These are phyloP conservation scores for Fusarium sacchari DNA, from an alignment of 2,329 filamentous ascomycete genomes.

Conservation along the genomic window DNA sequence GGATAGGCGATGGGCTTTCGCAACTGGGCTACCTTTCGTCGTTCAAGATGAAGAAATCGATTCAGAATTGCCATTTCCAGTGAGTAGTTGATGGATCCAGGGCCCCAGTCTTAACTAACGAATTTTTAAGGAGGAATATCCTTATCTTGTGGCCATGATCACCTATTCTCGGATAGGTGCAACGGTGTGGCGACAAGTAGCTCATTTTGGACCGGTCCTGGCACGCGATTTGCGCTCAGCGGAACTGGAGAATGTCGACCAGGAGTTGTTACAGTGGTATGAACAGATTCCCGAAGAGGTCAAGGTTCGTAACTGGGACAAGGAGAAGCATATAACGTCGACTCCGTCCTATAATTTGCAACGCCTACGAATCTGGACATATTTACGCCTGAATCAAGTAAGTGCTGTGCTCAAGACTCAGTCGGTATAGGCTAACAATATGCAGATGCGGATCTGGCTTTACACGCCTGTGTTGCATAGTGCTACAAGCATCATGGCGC, in stretches of 20 bases:
- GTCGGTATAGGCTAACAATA: conserved; percentile 1
- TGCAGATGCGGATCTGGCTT: conserved; percentile 81
- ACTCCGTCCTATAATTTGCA: conserved; percentile 72
- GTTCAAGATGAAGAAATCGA: conserved; percentile 89
- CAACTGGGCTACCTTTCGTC: conserved; percentile 87
- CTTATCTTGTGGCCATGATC: conserved; percentile 86
- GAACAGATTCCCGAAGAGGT: conserved; percentile 73
- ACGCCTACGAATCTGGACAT: conserved; percentile 83
- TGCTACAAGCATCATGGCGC: conserved; percentile 81
- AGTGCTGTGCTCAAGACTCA: conserved; percentile 4
- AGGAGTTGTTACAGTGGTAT: conserved; percentile 89
- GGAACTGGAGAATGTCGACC: conserved; percentile 83
- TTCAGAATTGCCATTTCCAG: conserved; percentile 79
- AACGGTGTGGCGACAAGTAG: conserved; percentile 85
- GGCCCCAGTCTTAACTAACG: conserved; percentile 22
- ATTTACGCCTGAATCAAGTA: conserved; percentile 83
- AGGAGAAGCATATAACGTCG: conserved; percentile 62
- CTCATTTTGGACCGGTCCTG: conserved; percentile 71
- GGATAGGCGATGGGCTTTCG: conserved; percentile 88
- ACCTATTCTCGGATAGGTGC: conserved; percentile 84
- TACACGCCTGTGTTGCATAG: conserved; percentile 90
- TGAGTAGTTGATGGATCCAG: conserved; percentile 54
- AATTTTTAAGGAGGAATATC: conserved; percentile 59
- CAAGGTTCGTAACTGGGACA: conserved; percentile 68
- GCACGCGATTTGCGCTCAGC: conserved; percentile 73